These are phyloP conservation scores for Breviolum minutum DNA, from an alignment of 73 alveolate genomes.

Conservation along the genomic window DNA sequence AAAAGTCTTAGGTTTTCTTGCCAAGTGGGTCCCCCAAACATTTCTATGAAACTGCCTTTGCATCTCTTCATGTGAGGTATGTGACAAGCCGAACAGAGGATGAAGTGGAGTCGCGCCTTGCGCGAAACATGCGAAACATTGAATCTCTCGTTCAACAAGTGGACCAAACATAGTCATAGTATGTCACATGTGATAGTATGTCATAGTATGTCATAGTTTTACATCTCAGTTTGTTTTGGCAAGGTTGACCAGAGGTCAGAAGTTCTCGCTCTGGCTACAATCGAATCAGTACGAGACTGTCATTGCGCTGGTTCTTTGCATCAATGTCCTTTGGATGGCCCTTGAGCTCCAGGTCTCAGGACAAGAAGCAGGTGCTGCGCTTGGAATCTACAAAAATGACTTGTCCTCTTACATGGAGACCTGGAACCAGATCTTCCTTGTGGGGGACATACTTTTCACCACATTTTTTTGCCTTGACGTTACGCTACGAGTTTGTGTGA, in stretches of 20 bases:
- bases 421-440: neutral
- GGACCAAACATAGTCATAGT: neutral
- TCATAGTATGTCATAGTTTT: neutral
- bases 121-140: neutral
- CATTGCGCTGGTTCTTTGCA: slow-evolving; percentile 28
- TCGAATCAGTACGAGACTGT: slow-evolving; percentile 33
- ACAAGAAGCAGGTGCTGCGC: neutral
- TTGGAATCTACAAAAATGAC: neutral
- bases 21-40: no score
- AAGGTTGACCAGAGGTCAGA: neutral
- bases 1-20: no score
- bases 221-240: neutral
- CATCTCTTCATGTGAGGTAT: neutral
- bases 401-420: neutral
- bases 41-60: no score
- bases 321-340: slow-evolving; percentile 84
- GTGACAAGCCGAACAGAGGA: neutral
- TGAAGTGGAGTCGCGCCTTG: neutral
- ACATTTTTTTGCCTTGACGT: slow-evolving; percentile 14
- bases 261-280: neutral
- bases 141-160: neutral
- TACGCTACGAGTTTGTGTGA: neutral
- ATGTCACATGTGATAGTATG: neutral
- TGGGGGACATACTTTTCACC: slow-evolving; percentile 1
- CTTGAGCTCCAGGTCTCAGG: slow-evolving; percentile 58